Evolutionary conservation across 1,284 basidiomycete genomes (phyloP).

Genomic region (Pulchroboletus neoregius): DNA sequence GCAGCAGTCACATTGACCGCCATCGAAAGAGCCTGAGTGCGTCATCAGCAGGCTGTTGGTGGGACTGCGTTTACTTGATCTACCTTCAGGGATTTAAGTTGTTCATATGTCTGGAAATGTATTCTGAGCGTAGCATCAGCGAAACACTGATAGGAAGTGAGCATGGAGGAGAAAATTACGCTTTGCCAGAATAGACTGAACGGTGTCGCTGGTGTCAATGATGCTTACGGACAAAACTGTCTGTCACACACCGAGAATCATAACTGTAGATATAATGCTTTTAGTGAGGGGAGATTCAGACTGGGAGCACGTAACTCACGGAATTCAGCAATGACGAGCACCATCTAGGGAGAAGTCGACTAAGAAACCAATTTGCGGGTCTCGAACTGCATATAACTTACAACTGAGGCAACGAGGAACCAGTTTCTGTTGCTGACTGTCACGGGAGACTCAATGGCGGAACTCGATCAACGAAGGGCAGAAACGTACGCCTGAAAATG

Average conservation of each 20-base stretch:
- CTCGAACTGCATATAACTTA: constrained; percentile 7
- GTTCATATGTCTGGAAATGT: constrained; percentile 36
- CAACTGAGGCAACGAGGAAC: constrained; percentile 25
- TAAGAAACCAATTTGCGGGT: constrained; percentile 1
- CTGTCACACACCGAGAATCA: constrained; percentile 24
- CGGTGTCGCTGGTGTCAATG: background rate
- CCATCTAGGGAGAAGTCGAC: constrained; percentile 17
- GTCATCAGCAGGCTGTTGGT: constrained; percentile 3
- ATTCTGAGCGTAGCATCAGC: constrained; percentile 20
- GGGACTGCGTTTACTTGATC: background rate
- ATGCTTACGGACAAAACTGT: background rate
- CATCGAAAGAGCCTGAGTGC: constrained; percentile 41
- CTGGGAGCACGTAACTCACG: constrained; percentile 34
- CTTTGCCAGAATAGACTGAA: constrained; percentile 39
- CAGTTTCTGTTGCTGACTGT: constrained; percentile 32
- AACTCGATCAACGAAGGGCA: background rate
- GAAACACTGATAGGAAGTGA: background rate
- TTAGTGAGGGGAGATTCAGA: constrained; percentile 6
- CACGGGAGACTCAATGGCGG: background rate
- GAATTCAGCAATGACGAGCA: constrained; percentile 49
- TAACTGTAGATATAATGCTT: constrained; percentile 6
- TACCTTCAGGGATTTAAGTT: constrained; percentile 35
- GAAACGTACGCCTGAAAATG: constrained; percentile 29
- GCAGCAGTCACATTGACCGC: constrained; percentile 52
- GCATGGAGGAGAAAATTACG: constrained; percentile 30